Evolutionary conservation across 306 rosid genomes (phyloP), one percentile per base, ranked within the genome.

Genomic region (Trichosanthes cucumerina): DNA sequence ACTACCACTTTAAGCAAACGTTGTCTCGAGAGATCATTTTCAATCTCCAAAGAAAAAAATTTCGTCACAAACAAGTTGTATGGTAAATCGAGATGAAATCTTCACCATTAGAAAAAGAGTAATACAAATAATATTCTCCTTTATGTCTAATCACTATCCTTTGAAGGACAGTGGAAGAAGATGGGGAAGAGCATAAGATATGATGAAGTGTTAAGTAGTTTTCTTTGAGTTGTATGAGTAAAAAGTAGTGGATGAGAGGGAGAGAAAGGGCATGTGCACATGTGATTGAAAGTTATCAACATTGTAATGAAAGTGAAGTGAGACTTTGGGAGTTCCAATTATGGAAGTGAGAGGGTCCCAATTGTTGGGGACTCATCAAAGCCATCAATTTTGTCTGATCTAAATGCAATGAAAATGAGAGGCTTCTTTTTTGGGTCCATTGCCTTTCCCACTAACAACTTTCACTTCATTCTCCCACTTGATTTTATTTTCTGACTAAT

Each of bases 321-420:
- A 23, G 56, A 43, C 5, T 70, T 70, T 44, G 76, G 54, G 54
- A 13, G 23, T 46, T 23, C 23, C 58, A 71, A 71, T 71, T 71
- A 71, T 47, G 11, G 77, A 4, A 47, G 24, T 72, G 43, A 9
- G 13, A 70, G 76, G 76, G 76, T 70, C 76, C 76, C 76, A 68
- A 68, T 13, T 44, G n/a, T 21, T 70, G 31, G 52, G 33, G 54
- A 41, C 24, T 71, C n/a, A 71, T 71, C 38, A 44, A 0, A 2
- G 7, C 77, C 77, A 16, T 72, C 58, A 46, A 24, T 72, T 72
- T 47, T 64, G 71, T 63, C 70, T 63, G 5, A 63, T 63, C 12
- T 33, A 28, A 63, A 63, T 33, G 19, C 23, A 60, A 24, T 15
- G 43, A 63, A 10, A 19, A 68, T 3, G 1, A 4, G 1, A 2